phyloP scores from a whole-genome alignment of 75 land plant genomes.

The Pseudotsuga menziesii region DNA sequence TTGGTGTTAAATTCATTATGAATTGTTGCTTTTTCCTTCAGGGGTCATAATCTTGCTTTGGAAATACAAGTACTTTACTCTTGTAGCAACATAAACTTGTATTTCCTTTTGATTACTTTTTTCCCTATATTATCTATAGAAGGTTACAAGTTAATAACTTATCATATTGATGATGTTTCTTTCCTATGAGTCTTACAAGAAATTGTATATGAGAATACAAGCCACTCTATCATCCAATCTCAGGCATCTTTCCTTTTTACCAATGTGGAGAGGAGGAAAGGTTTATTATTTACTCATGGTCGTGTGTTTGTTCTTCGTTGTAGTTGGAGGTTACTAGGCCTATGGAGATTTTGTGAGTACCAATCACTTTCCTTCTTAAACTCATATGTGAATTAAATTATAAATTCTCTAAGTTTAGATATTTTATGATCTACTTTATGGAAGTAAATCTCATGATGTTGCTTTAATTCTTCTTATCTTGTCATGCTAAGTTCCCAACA shows the following conservation, averaged over 20 bases:
- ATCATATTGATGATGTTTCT: background rate
- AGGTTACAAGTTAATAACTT: background rate
- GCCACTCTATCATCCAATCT: constrained; percentile 57
- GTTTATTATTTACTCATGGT: constrained; percentile 39
- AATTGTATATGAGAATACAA: constrained; percentile 14
- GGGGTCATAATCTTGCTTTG: constrained; percentile 60
- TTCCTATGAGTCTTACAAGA: background rate
- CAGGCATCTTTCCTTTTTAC: constrained; percentile 45
- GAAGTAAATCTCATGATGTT: background rate
- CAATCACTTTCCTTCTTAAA: background rate
- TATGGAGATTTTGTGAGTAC: constrained; percentile 34
- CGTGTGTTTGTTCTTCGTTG: constrained; percentile 42
- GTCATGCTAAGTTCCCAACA: background rate
- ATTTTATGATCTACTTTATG: no score
- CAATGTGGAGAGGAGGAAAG: constrained; percentile 60
- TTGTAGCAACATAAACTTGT: background rate
- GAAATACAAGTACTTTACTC: constrained; percentile 48
- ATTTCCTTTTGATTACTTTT: background rate
- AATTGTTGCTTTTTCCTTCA: constrained; percentile 51
- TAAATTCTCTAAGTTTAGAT: no score
- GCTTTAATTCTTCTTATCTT: background rate
- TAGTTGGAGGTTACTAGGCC: constrained; percentile 49
- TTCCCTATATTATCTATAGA: background rate
- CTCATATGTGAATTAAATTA: no score
- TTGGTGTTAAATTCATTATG: constrained; percentile 53